A percentile compares a stretch with the other conserved stretches of the same genome.
Conservation (phyloP, 805 yeast genomes). For the Huiozyma naganishii region DNA sequence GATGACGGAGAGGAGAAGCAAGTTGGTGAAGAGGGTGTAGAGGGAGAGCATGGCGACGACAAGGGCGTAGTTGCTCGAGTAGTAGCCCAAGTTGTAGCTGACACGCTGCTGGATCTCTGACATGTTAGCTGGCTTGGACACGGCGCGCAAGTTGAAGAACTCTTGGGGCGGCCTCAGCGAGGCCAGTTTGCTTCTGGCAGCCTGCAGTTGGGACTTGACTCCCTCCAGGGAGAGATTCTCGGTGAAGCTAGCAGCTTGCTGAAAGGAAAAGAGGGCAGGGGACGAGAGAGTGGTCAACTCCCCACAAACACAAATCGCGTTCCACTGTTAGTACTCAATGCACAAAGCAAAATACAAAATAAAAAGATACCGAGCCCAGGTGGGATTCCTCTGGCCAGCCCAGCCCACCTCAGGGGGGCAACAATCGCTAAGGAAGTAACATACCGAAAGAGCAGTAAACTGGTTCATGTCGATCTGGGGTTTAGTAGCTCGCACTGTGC, state of each 20-base stretch:
- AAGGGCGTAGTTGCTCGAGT: conserved; percentile 73
- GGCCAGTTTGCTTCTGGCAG: conserved; percentile 54
- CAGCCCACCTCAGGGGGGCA: too few species aligned
- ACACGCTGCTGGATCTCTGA: conserved; percentile 85
- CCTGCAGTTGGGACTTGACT: conserved; percentile 35
- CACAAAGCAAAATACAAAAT: not conserved
- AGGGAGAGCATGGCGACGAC: conserved; percentile 63
- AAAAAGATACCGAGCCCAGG: not conserved
- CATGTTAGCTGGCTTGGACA: conserved; percentile 84
- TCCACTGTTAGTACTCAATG: not conserved
- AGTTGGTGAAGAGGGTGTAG: conserved; percentile 81
- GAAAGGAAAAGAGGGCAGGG: not conserved
- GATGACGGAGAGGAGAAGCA: conserved; percentile 74
- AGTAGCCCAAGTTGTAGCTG: conserved; percentile 75
- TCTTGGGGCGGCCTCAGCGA: conserved; percentile 84
- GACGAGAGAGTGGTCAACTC: not conserved
- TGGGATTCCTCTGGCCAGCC: not conserved
- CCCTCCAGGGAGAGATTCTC: conserved; percentile 24
- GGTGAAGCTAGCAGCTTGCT: conserved; percentile 25
- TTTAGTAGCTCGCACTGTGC: too few species aligned
- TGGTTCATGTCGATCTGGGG: too few species aligned
- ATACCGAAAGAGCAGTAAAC: too few species aligned
- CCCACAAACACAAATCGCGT: too few species aligned
- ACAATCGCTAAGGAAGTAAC: too few species aligned
- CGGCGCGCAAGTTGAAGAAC: conserved; percentile 80